Conservation (phyloP, 225 moss, liverwort and hornwort genomes). For the Antitrichia curtipendula region DNA sequence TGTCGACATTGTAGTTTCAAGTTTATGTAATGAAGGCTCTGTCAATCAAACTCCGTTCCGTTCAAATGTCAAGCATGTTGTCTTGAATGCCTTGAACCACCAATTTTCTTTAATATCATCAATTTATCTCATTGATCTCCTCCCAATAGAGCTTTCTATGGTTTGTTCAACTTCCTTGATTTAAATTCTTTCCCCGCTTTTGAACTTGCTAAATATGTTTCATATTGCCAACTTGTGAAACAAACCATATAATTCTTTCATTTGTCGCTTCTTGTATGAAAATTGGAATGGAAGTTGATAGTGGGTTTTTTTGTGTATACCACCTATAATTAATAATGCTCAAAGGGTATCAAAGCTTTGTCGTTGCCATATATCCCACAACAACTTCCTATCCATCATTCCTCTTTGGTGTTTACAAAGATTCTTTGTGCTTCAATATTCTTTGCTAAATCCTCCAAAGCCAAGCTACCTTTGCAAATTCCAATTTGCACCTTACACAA, state of each 20-base stretch:
- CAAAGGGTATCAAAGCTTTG: neutral
- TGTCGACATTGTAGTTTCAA: neutral
- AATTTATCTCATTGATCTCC: neutral
- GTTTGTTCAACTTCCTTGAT: neutral
- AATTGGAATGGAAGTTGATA: neutral
- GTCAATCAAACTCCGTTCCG: neutral
- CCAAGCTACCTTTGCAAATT: constrained; percentile 52
- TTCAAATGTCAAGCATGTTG: neutral
- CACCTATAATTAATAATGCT: neutral
- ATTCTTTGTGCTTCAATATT: neutral
- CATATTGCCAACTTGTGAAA: neutral
- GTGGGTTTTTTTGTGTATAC: neutral
- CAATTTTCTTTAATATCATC: neutral
- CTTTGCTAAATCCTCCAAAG: neutral
- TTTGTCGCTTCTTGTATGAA: neutral
- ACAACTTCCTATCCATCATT: neutral
- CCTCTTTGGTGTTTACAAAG: neutral
- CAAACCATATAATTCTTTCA: neutral
- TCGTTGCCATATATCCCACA: neutral
- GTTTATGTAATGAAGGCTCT: neutral
- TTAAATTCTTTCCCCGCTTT: neutral
- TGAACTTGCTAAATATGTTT: neutral
- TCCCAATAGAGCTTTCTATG: neutral
- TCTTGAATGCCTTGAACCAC: neutral
- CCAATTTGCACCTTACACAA: constrained; percentile 78